Base-by-base conservation (phyloP, 345 rosid genomes). In the Ceriops tagal region DNA sequence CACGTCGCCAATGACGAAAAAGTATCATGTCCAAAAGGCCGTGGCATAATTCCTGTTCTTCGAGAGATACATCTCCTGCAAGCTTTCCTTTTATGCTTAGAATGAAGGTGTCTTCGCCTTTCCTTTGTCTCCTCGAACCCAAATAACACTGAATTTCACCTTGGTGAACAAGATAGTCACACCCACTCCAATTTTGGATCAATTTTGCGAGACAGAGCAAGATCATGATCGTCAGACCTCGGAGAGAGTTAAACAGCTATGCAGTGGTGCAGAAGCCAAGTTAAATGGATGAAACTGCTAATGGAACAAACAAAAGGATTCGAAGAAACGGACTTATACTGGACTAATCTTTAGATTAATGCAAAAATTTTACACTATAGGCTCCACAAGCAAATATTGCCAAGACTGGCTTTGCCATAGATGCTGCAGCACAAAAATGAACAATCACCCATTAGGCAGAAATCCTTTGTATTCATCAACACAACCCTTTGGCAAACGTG, bases 1-100 rank as follows among this genome's bases (percentile, higher is more conserved):
- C 80, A 81, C 49, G 71, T 87, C 86, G 21, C 88, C 88, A 21
- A 83, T 49, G 72, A 87, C 79, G 73, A 85, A 85, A 43, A 43
- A 83, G 75, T 21, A 85, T 85, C 63, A 67, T 80, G 61, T 85
- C 85, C 46, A 82, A 60, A 71, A 85, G 72, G 35, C 86, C 86
- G 30, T 3, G 55, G 61, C 70, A 18, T 0, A 77, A 66, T 51
- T 69, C 63, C 58, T 77, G 83, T 64, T 70, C 80, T 27, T 31
- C 58, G 15, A 11, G 10, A 13, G 69, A 64, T 37, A 52, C 75
- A 5, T 65, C 74, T 53, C 16, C 64, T 0, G 5, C 20, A 3
- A 56, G 21, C 65, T 68, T 65, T 65, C 64, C 61, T 15, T 59
- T 55, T 1, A 67, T 64, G 58, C 55, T 59, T 5, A 22, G 28